Conservation (phyloP, 2,329 filamentous ascomycete genomes). For the Neonectria faginata region DNA sequence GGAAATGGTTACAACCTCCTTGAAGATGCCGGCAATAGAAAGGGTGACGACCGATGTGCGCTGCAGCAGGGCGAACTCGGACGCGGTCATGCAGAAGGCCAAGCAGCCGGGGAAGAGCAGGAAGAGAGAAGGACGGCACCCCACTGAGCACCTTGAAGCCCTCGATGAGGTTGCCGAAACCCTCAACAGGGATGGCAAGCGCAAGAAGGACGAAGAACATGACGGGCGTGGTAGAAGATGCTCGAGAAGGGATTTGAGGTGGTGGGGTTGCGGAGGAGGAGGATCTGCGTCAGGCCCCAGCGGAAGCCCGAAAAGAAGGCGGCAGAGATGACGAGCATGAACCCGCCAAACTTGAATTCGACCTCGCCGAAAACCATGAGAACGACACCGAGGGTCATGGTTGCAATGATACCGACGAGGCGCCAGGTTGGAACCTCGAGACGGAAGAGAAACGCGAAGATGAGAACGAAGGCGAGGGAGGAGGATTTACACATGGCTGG, state of each 20-base stretch:
- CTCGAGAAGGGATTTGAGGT: constrained; percentile 97
- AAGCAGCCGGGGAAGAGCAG: constrained; percentile 90
- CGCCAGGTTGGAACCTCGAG: constrained; percentile 89
- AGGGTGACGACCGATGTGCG: constrained; percentile 96
- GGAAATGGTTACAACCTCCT: constrained; percentile 95
- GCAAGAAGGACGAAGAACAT: constrained; percentile 89
- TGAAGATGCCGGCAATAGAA: constrained; percentile 97
- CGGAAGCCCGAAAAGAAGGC: constrained; percentile 97
- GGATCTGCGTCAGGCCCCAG: constrained; percentile 98
- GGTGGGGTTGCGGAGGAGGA: constrained; percentile 91
- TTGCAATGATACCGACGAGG: constrained; percentile 85
- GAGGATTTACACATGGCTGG: constrained; percentile 98
- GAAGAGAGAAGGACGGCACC: constrained; percentile 75
- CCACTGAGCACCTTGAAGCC: constrained; percentile 76
- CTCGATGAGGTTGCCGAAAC: constrained; percentile 73
- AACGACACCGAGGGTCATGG: constrained; percentile 92
- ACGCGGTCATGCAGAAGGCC: constrained; percentile 96
- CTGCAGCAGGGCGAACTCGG: constrained; percentile 94
- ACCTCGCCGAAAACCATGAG: constrained; percentile 99
- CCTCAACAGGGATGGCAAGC: constrained; percentile 89
- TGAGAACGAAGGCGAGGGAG: constrained; percentile 90
- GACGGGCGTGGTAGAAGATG: constrained; percentile 94
- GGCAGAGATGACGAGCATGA: constrained; percentile 90
- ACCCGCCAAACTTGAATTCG: constrained; percentile 87
- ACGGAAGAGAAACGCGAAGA: constrained; percentile 96